These are phyloP conservation scores for Nannizzia gypsea DNA, from an alignment of 2,329 filamentous ascomycete species.

Conservation along the genomic window DNA sequence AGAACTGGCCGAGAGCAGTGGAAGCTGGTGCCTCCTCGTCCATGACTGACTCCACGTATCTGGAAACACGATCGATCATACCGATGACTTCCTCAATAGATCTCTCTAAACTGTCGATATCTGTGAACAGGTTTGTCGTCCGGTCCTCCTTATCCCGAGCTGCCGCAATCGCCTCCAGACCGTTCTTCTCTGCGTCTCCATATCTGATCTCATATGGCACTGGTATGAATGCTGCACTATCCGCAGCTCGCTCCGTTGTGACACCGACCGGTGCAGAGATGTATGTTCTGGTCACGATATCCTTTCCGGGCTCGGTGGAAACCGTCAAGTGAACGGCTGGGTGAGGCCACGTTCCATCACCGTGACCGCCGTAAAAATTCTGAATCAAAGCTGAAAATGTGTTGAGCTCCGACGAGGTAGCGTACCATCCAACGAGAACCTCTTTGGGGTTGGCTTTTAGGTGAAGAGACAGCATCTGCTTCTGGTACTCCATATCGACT, in stretches of 20 bases:
- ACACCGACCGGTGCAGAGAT: constrained; percentile 92
- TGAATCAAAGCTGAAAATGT: constrained; percentile 97
- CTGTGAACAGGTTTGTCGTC: constrained; percentile 61
- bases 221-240: constrained; percentile 94
- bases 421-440: constrained; percentile 94
- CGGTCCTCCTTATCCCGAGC: constrained; percentile 71
- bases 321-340: constrained; percentile 97
- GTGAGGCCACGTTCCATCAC: constrained; percentile 92
- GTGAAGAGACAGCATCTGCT: constrained; percentile 94
- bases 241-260: constrained; percentile 84
- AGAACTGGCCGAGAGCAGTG: constrained; percentile 83
- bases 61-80: constrained; percentile 80
- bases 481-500: constrained; percentile 99
- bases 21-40: constrained; percentile 79
- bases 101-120: constrained; percentile 79
- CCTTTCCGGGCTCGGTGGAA: constrained; percentile 73
- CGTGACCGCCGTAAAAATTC: constrained; percentile 97
- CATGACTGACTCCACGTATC: constrained; percentile 84
- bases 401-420: constrained; percentile 91
- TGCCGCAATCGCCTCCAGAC: constrained; percentile 69
- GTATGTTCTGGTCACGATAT: constrained; percentile 85
- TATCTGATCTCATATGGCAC: constrained; percentile 92
- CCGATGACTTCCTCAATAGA: constrained; percentile 77
- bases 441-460: constrained; percentile 90
- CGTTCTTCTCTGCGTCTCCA: constrained; percentile 63